Conservation (phyloP, 495 filamentous ascomycete genomes). For the Penicilliopsis zonata region DNA sequence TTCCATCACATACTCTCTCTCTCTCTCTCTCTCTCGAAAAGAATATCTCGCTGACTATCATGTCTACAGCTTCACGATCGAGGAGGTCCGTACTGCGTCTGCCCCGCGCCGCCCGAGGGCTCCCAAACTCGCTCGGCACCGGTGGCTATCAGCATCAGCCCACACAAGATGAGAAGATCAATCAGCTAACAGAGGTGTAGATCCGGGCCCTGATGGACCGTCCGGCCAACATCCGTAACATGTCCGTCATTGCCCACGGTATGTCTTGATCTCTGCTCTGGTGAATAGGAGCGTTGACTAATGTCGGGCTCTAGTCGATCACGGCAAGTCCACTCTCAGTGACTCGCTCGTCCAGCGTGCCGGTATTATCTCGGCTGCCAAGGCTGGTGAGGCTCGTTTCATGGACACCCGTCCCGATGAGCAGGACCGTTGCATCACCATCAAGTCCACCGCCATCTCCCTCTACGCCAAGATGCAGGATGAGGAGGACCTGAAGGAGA, state of each 20-base stretch:
- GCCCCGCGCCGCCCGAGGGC: neutral
- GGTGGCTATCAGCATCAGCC: too few relatives aligned
- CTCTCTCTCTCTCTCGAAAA: neutral
- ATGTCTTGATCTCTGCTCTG: conserved; percentile 15
- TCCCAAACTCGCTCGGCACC: too few relatives aligned
- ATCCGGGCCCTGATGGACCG: conserved; percentile 96
- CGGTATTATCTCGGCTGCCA: conserved; percentile 97
- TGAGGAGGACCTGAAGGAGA: conserved; percentile 88
- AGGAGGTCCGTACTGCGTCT: conserved; percentile 53
- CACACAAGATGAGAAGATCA: too few relatives aligned
- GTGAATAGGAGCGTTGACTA: neutral
- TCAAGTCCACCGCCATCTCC: conserved; percentile 99
- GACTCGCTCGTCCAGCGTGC: conserved; percentile 98
- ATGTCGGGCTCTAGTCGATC: conserved; percentile 57
- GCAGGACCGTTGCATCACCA: conserved; percentile 99
- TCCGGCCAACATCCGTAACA: conserved; percentile 94
- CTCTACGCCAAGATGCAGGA: conserved; percentile 78
- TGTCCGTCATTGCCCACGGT: conserved; percentile 99
- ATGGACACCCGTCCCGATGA: conserved; percentile 97
- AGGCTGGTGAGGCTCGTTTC: conserved; percentile 89
- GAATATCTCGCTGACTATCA: conserved; percentile 14
- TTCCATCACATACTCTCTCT: conserved; percentile 2
- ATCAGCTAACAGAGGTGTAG: conserved; percentile 24
- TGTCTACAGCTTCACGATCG: conserved; percentile 84
- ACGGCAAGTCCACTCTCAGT: conserved; percentile 98